Evolutionary conservation across 2,329 filamentous ascomycete genomes (phyloP).

Genomic region (Fusarium protoensiforme): DNA sequence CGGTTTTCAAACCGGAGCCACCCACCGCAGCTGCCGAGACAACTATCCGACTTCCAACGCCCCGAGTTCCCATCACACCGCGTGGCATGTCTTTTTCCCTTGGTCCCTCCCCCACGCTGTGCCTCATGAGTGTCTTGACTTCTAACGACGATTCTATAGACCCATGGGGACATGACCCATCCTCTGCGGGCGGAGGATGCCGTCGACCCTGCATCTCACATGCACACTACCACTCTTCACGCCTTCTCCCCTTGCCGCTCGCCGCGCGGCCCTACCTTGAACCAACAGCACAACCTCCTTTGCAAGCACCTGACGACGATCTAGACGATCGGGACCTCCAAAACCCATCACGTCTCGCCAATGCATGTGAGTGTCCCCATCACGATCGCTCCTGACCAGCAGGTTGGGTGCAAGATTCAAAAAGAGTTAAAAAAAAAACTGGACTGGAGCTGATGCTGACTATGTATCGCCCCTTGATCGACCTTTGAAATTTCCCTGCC

Average conservation of each 20-base stretch:
- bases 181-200: neutral
- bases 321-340: neutral
- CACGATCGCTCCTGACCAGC: neutral
- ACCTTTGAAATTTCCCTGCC: neutral
- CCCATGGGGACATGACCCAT: neutral
- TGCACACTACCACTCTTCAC: neutral
- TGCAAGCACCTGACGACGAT: neutral
- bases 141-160: neutral
- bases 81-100: neutral
- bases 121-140: neutral
- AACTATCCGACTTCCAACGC: neutral
- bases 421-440: neutral
- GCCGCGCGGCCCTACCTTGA: neutral
- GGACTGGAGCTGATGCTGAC: neutral
- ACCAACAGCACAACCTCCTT: neutral
- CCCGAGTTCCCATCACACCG: neutral
- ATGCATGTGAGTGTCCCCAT: neutral
- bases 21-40: neutral
- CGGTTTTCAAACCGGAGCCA: neutral
- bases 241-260: neutral
- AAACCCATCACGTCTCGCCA: neutral
- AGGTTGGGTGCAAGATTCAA: neutral
- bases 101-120: neutral
- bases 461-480: neutral
- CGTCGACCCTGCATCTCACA: neutral